phyloP scores from a whole-genome alignment of 257 asterid genomes.

The Handroanthus guayacan region DNA sequence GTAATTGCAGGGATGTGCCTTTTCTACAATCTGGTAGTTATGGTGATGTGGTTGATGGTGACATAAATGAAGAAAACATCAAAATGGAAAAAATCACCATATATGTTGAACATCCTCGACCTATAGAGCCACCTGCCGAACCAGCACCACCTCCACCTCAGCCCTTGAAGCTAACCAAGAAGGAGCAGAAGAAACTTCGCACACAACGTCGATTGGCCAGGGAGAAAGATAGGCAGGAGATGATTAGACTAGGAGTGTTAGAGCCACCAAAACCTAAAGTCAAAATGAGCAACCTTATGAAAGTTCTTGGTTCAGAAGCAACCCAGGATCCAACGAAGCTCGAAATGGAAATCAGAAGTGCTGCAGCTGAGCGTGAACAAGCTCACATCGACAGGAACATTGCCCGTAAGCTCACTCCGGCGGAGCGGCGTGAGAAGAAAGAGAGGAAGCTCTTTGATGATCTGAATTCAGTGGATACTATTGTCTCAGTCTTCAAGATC shows the following conservation, averaged over 20 bases:
- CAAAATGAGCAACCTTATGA: conserved; percentile 98
- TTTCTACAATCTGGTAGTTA: conserved; percentile 66
- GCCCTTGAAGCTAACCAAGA: conserved; percentile 87
- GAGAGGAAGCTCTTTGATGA: conserved; percentile 86
- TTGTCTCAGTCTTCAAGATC: conserved; percentile 82
- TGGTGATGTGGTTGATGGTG: conserved; percentile 55
- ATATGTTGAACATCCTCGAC: conserved; percentile 88
- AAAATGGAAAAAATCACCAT: conserved; percentile 82
- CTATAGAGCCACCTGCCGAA: conserved; percentile 93
- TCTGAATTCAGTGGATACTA: conserved; percentile 53
- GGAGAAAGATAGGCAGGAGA: conserved; percentile 94
- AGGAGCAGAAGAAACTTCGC: conserved; percentile 95
- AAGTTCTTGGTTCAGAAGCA: conserved; percentile 95
- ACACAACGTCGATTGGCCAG: conserved; percentile 82
- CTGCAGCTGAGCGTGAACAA: conserved; percentile 98
- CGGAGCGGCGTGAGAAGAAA: conserved; percentile 94
- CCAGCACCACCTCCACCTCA: conserved; percentile 96
- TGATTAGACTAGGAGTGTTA: conserved; percentile 85
- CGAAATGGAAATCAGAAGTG: conserved; percentile 92
- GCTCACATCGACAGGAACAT: conserved; percentile 91
- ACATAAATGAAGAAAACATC: conserved; percentile 50
- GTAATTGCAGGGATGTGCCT: conserved; percentile 73
- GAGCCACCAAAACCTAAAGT: conserved; percentile 94
- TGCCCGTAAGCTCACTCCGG: conserved; percentile 96
- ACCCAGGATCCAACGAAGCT: conserved; percentile 97